Evolutionary conservation across 2,329 filamentous ascomycete species (phyloP).

Genomic region (Mycosphaerelloides madeirae): DNA sequence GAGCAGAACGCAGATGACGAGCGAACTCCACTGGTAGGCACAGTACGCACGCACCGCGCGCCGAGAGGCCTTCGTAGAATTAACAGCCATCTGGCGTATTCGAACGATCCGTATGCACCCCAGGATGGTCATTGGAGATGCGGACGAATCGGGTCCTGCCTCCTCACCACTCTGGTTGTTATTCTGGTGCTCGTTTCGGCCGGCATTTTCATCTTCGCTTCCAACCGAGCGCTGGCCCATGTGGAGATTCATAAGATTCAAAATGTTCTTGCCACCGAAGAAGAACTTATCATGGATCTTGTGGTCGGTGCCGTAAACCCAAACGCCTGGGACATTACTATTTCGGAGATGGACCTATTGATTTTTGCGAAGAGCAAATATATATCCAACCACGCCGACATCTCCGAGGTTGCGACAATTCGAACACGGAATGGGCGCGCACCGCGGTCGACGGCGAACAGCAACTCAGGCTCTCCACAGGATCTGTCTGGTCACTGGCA

Average conservation of each 20-base stretch:
- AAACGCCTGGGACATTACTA: constrained; percentile 81
- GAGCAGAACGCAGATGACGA: constrained; percentile 82
- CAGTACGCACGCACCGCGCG: constrained; percentile 15
- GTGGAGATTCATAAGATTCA: constrained; percentile 76
- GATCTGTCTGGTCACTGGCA: constrained; percentile 26
- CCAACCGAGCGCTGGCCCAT: constrained; percentile 77
- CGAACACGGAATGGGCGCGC: constrained; percentile 5
- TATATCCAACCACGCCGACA: constrained; percentile 40
- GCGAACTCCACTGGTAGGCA: constrained; percentile 69
- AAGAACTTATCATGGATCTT: constrained; percentile 91
- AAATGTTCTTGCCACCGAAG: constrained; percentile 87
- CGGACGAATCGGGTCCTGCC: constrained; percentile 76
- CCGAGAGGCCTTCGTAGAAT: constrained; percentile 44
- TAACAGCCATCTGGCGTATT: constrained; percentile 47
- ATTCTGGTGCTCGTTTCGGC: constrained; percentile 78
- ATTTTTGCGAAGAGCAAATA: constrained; percentile 93
- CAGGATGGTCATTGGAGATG: constrained; percentile 18
- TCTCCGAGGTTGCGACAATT: no score
- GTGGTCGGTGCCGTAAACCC: constrained; percentile 85
- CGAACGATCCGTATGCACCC: constrained; percentile 37
- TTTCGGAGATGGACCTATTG: constrained; percentile 82
- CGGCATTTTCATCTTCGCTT: constrained; percentile 83
- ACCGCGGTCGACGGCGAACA: neutral
- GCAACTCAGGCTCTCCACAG: constrained; percentile 15
- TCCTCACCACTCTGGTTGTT: constrained; percentile 77